Conservation (phyloP, 208 protist species). For the Acanthamoeba healyi region DNA sequence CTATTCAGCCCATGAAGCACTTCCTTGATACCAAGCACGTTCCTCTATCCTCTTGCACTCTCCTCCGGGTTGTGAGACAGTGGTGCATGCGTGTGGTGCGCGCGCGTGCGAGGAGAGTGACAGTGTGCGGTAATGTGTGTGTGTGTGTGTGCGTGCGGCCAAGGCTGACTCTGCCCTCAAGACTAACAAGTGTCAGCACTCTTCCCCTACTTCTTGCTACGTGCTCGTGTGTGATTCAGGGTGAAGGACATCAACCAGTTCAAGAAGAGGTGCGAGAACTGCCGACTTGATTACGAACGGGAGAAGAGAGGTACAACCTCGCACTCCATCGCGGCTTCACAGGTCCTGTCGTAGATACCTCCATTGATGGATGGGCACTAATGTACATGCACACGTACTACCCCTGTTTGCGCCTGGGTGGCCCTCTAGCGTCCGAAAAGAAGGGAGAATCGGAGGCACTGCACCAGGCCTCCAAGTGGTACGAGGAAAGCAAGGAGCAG, state of each 20-base stretch:
- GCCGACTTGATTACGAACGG: background rate
- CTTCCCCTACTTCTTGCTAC: background rate
- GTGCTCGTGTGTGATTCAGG: background rate
- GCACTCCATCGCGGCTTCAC: too few relatives aligned
- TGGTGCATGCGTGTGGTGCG: too few relatives aligned
- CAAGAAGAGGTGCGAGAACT: constrained; percentile 3
- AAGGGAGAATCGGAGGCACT: constrained; percentile 22
- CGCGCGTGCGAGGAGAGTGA: too few relatives aligned
- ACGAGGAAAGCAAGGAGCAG: constrained; percentile 43
- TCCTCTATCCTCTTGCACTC: background rate
- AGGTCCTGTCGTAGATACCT: too few relatives aligned
- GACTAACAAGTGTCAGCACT: too few relatives aligned
- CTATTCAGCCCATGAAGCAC: constrained; percentile 49
- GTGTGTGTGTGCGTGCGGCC: too few relatives aligned
- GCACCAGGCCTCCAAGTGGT: background rate
- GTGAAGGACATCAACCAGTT: constrained; percentile 35
- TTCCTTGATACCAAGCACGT: background rate
- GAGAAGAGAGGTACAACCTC: constrained; percentile 39
- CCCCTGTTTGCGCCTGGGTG: background rate
- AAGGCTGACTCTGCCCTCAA: too few relatives aligned
- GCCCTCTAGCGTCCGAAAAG: background rate
- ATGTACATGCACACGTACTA: too few relatives aligned
- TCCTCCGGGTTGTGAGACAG: too few relatives aligned
- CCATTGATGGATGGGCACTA: too few relatives aligned
- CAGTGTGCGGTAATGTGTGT: too few relatives aligned